Evolutionary conservation across 306 rosid species (phyloP).

Genomic region (Vachellia collinsii): DNA sequence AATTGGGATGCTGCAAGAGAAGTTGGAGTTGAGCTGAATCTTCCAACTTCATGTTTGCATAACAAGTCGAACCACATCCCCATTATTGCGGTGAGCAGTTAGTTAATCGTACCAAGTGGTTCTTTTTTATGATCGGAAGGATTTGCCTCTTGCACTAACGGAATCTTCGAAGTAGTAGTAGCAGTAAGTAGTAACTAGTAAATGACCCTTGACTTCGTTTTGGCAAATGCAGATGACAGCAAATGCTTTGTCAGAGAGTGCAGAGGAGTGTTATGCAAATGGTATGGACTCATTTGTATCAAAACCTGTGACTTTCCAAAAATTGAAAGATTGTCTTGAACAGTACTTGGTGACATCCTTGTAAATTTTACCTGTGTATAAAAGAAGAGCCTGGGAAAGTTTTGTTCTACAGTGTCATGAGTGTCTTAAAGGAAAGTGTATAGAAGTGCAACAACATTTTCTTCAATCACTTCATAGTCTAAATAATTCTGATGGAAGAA

Average conservation of each 20-base stretch:
- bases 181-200: too few relatives aligned
- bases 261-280: constrained; percentile 81
- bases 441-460: constrained; percentile 47
- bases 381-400: constrained; percentile 69
- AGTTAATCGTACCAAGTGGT: background rate
- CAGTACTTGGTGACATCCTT: constrained; percentile 60
- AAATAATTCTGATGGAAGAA: constrained; percentile 24
- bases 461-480: constrained; percentile 23
- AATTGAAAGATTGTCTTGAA: constrained; percentile 68
- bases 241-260: constrained; percentile 85
- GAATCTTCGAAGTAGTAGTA: constrained; percentile 19
- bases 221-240: constrained; percentile 85
- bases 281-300: constrained; percentile 97
- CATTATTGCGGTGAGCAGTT: constrained; percentile 73
- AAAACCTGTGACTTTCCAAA: constrained; percentile 87
- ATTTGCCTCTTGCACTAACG: constrained; percentile 4
- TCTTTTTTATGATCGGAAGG: background rate
- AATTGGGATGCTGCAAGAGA: constrained; percentile 78
- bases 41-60: constrained; percentile 35
- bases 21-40: constrained; percentile 63
- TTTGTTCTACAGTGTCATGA: constrained; percentile 50
- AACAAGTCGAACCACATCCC: constrained; percentile 60
- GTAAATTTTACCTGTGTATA: constrained; percentile 68
- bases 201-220: background rate
- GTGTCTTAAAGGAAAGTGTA: constrained; percentile 50